Percentiles rank a stretch among this genome's conserved stretches.
These are phyloP conservation scores for Cryomyces antarcticus DNA, from an alignment of 495 filamentous ascomycete species.

Conservation along the genomic window DNA sequence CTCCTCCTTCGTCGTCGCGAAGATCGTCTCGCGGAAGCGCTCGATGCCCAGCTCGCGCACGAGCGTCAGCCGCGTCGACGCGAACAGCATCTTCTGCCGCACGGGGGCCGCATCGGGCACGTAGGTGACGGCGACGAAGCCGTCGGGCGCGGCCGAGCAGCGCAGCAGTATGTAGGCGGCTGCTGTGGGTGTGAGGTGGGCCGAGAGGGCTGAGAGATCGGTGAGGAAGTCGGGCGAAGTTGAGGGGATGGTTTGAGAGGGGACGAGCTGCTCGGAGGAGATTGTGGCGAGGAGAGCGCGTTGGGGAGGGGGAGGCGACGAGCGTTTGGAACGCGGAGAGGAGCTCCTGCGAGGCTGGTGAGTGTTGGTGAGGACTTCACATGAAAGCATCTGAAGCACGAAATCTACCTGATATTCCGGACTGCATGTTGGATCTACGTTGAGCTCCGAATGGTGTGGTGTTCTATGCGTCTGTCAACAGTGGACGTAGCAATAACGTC, in stretches of 20 bases:
- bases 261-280: constrained; percentile 48
- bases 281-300: constrained; percentile 76
- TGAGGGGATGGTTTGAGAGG: constrained; percentile 36
- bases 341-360: constrained; percentile 68
- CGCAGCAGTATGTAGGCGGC: constrained; percentile 77
- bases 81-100: constrained; percentile 90
- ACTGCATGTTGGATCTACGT: constrained; percentile 41
- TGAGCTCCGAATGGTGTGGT: too few relatives aligned
- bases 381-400: background rate
- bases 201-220: constrained; percentile 35
- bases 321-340: constrained; percentile 61
- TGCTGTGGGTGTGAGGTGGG: constrained; percentile 48
- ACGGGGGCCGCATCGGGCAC: constrained; percentile 80
- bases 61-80: constrained; percentile 66
- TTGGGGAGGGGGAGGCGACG: constrained; percentile 33
- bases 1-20: constrained; percentile 58
- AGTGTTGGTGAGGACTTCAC: constrained; percentile 1
- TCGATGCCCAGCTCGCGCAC: constrained; percentile 74
- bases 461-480: too few relatives aligned
- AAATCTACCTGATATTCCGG: constrained; percentile 55
- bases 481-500: too few relatives aligned
- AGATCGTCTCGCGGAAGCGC: constrained; percentile 57
- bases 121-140: constrained; percentile 64
- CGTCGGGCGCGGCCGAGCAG: constrained; percentile 20
- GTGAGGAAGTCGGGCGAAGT: constrained; percentile 36